Base-by-base conservation (phyloP, 1,139 yeast species). In the Suhomyces ambrosiae region DNA sequence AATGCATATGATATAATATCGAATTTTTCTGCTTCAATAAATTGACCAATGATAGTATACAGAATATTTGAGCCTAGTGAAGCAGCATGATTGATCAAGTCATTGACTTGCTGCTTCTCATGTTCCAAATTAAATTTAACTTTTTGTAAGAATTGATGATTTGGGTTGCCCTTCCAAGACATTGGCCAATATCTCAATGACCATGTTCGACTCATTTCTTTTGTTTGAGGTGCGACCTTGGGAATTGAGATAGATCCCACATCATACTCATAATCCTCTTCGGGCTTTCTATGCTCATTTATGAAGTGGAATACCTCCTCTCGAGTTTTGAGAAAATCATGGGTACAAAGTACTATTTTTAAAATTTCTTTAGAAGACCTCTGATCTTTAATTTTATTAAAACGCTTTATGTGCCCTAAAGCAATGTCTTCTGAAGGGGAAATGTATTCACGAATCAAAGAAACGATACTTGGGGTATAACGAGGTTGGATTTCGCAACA, bases 111-210 rank as follows among this genome's bases (percentile, higher is more conserved):
- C 5, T 48, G 37, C 27, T 53, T 54, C 31, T 78, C 80, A 21
- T 56, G 56, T 0, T 51, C 60, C 32, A 79, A 65, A 46, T 85
- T 77, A 35, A 81, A 63, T 11, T 58, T 52, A 21, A 76, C 63
- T 33, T 79, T 71, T 32, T 77, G 76, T 16, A 88, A 65, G 30
- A 79, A 79, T 53, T 87, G 92, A 36, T 86, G 83, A 46, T 83
- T 74, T 0, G 96, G 95, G 53, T 90, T 87, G 0, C 97, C 97
- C 49, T 89, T 82, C 97, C 97, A 92, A 23, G 88, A 71, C 42
- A 87, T 64, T 0, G 97, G 97, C 98, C 98, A 92, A 45, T 76
- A 77, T 23, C 58, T 45, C 1, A 55, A 44, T 1, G 90, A 74
- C 97, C 96, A 89, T 30, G 67, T 65, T 1, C 60, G 46, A 7